These are phyloP conservation scores for Rhynchospora breviuscula DNA, from an alignment of 176 grass and related monocot species.

Conservation along the genomic window DNA sequence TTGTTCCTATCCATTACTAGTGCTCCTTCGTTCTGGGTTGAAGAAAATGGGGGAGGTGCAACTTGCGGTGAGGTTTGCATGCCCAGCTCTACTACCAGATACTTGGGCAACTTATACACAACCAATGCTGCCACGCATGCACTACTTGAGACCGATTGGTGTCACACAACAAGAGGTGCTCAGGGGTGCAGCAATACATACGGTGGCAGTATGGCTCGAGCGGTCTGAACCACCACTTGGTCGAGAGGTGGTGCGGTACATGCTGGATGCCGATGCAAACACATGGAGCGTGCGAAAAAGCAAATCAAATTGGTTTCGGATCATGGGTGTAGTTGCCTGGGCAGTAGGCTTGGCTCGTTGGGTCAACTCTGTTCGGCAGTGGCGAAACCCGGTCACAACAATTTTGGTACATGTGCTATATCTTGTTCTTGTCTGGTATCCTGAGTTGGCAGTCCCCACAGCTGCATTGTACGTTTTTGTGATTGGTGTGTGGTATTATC, in stretches of 20 bases:
- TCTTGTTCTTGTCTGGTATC: conserved; percentile 94
- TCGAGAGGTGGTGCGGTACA: conserved; percentile 68
- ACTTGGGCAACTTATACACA: conserved; percentile 75
- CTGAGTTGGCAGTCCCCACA: conserved; percentile 87
- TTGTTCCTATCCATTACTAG: conserved; percentile 66
- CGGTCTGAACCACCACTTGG: conserved; percentile 85
- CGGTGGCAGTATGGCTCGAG: conserved; percentile 58
- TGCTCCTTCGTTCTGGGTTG: conserved; percentile 71
- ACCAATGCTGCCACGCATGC: conserved; percentile 79
- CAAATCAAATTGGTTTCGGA: conserved; percentile 97
- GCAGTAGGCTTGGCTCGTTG: conserved; percentile 85
- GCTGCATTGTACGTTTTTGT: conserved; percentile 83
- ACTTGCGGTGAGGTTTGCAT: conserved; percentile 79
- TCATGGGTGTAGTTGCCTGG: conserved; percentile 98
- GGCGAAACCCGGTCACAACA: conserved; percentile 67
- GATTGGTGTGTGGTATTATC: conserved; percentile 85
- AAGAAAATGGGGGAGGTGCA: conserved; percentile 99
- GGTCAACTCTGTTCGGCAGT: conserved; percentile 61
- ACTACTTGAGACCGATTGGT: conserved; percentile 82
- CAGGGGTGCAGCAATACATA: conserved; percentile 64
- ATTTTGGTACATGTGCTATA: conserved; percentile 83
- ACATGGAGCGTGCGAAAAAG: conserved; percentile 87
- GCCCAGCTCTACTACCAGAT: conserved; percentile 54
- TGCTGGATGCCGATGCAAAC: conserved; percentile 81
- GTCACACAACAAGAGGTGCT: conserved; percentile 87